Evolutionary conservation across 768 basidiomycete species (phyloP), one percentile per base, ranked within the genome.

Genomic region (Botryobasidium botryosum): DNA sequence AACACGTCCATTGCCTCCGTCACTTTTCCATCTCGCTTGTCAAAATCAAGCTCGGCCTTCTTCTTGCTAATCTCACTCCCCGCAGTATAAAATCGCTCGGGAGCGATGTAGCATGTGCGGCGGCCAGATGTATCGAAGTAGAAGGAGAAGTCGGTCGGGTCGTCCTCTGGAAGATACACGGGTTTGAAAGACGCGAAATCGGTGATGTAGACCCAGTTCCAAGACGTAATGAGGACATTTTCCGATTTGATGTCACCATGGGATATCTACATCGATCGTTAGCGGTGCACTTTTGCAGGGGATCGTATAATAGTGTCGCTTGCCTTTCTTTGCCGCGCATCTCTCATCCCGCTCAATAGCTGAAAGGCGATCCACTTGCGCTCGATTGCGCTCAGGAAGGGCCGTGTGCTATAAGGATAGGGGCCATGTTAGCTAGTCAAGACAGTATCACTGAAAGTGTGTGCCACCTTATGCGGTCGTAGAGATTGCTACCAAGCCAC

Each of bases 301-400:
- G 13, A 5, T 3, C 4, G 12, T 12, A 23, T 3, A n/a, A 27
- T 12, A 10, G 35, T 3, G 32, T 20, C 13, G 50, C 65, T 27
- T 26, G 68, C 68, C 42, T 66, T 84, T 40, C 79, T 76, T 44
- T 76, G 75, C 21, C 86, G 73, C 0, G 85, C 77, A 53, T 86
- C 84, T 20, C 81, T 72, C 33, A 99, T 68, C 2, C 79, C 86
- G 23, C 75, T 79, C 49, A 97, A 67, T 1, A 97, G 67, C 59
- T 97, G 94, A 56, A 88, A 99, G 0, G 82, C 78, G 47, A 97
- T 87, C 94, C 92, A 99, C 58, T 86, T 87, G 71, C 97, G 97
- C 67, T 99, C 94, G 20, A 97, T 71, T 49, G 68, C 60, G 50
- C 76, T 80, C 32, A 99, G 68, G 63, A 97, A 99, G 3, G 94